Evolutionary conservation across 805 yeast genomes (phyloP).

Genomic region (Saitoella complicata): DNA sequence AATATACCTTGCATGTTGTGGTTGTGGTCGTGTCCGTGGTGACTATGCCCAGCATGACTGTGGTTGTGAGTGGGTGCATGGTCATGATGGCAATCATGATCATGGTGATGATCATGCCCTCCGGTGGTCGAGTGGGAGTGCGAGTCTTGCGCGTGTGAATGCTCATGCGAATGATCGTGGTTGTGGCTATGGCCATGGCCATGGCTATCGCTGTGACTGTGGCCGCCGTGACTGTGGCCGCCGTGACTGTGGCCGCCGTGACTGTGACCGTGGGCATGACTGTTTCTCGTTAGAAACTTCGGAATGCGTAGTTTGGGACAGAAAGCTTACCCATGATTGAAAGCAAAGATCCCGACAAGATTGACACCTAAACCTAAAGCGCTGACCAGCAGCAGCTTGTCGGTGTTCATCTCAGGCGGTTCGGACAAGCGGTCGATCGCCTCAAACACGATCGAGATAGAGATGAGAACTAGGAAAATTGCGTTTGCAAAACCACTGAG

Average conservation of each 20-base stretch:
- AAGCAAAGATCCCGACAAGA: slow-evolving; percentile 83
- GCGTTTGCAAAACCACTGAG: slow-evolving; percentile 94
- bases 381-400: slow-evolving; percentile 73
- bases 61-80: slow-evolving; percentile 11
- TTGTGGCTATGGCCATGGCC: slow-evolving; percentile 20
- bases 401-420: slow-evolving; percentile 67
- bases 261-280: slow-evolving; percentile 19
- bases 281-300: slow-evolving; percentile 10
- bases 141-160: not conserved
- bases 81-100: slow-evolving; percentile 6
- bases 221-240: not conserved
- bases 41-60: slow-evolving; percentile 8
- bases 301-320: no score
- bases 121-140: not conserved
- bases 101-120: not conserved
- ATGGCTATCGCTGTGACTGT: slow-evolving; percentile 5
- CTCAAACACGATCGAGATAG: slow-evolving; percentile 74
- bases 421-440: slow-evolving; percentile 64
- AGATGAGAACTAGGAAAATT: slow-evolving; percentile 70
- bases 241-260: slow-evolving; percentile 15
- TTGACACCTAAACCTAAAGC: slow-evolving; percentile 74
- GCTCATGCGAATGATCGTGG: slow-evolving; percentile 28
- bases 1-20: slow-evolving; percentile 89
- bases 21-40: slow-evolving; percentile 20
- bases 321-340: slow-evolving; percentile 59